These are phyloP conservation scores for Ensete ventricosum DNA, from an alignment of 176 grass and related monocot genomes.

Conservation along the genomic window DNA sequence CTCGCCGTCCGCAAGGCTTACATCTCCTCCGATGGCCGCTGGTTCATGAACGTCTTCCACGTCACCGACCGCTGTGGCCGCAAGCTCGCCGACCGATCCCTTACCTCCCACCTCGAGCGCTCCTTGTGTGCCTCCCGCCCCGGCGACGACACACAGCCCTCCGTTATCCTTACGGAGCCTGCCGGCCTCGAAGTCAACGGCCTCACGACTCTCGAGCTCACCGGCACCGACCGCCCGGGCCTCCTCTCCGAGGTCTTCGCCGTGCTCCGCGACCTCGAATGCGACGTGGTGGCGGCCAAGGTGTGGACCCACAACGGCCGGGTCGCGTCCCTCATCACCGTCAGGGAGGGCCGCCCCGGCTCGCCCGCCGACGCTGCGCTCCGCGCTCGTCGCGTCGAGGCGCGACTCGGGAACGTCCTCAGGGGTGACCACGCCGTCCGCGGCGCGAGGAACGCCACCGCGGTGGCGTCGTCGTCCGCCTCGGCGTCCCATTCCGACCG, in stretches of 20 bases:
- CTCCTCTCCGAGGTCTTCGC: constrained; percentile 96
- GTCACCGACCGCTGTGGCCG: constrained; percentile 55
- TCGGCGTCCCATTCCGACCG: constrained; percentile 36
- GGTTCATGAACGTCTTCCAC: constrained; percentile 99
- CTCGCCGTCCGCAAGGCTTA: constrained; percentile 77
- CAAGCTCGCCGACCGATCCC: constrained; percentile 55
- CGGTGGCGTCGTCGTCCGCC: constrained; percentile 6
- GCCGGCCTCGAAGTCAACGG: constrained; percentile 21
- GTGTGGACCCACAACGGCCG: constrained; percentile 84
- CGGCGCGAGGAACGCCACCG: constrained; percentile 32
- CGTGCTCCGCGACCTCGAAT: constrained; percentile 65
- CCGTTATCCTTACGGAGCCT: background rate
- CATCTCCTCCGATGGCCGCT: constrained; percentile 84
- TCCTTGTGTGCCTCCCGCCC: constrained; percentile 32
- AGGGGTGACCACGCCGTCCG: constrained; percentile 28
- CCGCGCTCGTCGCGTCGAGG: constrained; percentile 36
- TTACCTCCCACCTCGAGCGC: constrained; percentile 45
- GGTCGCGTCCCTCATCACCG: constrained; percentile 53
- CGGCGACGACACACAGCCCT: background rate
- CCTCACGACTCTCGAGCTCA: constrained; percentile 58
- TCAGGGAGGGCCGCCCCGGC: constrained; percentile 43
- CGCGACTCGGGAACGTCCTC: constrained; percentile 58
- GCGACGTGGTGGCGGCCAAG: constrained; percentile 51
- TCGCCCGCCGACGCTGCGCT: constrained; percentile 34
- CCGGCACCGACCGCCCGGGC: constrained; percentile 74